phyloP scores from a whole-genome alignment of 1,284 basidiomycete genomes.

The Boletus smithii region DNA sequence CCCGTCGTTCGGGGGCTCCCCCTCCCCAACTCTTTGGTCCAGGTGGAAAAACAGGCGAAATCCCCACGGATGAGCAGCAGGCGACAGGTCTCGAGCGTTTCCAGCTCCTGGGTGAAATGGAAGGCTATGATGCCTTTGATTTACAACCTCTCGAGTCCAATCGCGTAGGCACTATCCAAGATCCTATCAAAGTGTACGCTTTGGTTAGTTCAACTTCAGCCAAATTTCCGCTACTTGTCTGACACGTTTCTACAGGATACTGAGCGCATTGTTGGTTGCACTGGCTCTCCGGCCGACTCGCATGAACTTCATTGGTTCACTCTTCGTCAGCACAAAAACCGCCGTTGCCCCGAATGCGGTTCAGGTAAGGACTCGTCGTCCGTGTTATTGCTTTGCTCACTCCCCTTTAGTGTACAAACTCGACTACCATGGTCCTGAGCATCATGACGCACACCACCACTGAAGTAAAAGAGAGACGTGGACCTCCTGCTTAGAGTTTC shows the following conservation, averaged over 20 bases:
- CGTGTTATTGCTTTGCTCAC: constrained; percentile 9
- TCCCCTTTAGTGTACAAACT: constrained; percentile 49
- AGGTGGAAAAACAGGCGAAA: constrained; percentile 72
- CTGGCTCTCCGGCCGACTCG: constrained; percentile 87
- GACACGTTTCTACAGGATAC: constrained; percentile 51
- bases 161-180: constrained; percentile 82
- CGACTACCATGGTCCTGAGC: constrained; percentile 54
- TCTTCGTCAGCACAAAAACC: constrained; percentile 61
- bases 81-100: constrained; percentile 96
- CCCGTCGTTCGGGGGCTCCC: constrained; percentile 52
- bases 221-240: background rate
- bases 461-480: constrained; percentile 18
- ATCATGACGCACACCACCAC: constrained; percentile 42
- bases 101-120: constrained; percentile 85
- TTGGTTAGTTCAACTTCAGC: constrained; percentile 56
- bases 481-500: constrained; percentile 15
- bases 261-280: constrained; percentile 86
- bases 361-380: constrained; percentile 54
- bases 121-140: constrained; percentile 92
- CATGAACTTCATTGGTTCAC: constrained; percentile 87
- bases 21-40: constrained; percentile 71
- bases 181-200: constrained; percentile 88
- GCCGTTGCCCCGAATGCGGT: constrained; percentile 89
- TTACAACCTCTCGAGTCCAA: constrained; percentile 82
- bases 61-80: constrained; percentile 85